phyloP scores from a whole-genome alignment of 768 basidiomycete species.

The Clathrus columnatus region DNA sequence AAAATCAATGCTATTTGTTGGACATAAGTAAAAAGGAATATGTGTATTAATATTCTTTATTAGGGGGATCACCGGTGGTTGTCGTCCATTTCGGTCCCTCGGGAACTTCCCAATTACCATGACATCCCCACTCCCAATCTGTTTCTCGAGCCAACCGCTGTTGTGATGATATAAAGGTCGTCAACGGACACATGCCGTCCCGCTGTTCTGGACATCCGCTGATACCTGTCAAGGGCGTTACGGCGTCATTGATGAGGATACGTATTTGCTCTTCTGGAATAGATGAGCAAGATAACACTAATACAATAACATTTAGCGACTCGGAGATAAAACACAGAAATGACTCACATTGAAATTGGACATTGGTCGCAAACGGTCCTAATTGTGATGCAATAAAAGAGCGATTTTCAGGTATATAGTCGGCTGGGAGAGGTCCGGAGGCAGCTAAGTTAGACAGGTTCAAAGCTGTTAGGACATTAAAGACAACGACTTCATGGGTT shows the following conservation, averaged over 20 bases:
- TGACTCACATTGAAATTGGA: constrained; percentile 70
- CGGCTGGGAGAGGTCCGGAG: constrained; percentile 22
- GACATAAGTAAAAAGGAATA: too few relatives aligned
- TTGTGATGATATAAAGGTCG: constrained; percentile 23
- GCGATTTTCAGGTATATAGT: constrained; percentile 18
- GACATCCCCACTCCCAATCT: constrained; percentile 27
- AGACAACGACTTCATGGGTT: constrained; percentile 30
- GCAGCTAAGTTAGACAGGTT: constrained; percentile 28
- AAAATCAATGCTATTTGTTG: too few relatives aligned
- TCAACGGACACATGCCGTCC: constrained; percentile 27
- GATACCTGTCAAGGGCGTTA: constrained; percentile 24
- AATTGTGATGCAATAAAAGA: constrained; percentile 22
- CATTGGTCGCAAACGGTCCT: constrained; percentile 31
- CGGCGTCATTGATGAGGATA: constrained; percentile 29
- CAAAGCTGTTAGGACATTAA: constrained; percentile 30
- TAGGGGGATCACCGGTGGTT: constrained; percentile 56
- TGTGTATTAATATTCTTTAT: neutral
- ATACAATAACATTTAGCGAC: neutral
- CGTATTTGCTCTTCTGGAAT: constrained; percentile 23
- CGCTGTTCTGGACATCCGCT: constrained; percentile 23
- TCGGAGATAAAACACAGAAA: neutral
- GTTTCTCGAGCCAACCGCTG: constrained; percentile 23
- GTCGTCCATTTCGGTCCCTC: constrained; percentile 64
- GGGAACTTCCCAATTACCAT: constrained; percentile 66
- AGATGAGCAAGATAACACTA: constrained; percentile 24